Conservation (phyloP, 2,329 filamentous ascomycete species). For the Sporothrix pallida region DNA sequence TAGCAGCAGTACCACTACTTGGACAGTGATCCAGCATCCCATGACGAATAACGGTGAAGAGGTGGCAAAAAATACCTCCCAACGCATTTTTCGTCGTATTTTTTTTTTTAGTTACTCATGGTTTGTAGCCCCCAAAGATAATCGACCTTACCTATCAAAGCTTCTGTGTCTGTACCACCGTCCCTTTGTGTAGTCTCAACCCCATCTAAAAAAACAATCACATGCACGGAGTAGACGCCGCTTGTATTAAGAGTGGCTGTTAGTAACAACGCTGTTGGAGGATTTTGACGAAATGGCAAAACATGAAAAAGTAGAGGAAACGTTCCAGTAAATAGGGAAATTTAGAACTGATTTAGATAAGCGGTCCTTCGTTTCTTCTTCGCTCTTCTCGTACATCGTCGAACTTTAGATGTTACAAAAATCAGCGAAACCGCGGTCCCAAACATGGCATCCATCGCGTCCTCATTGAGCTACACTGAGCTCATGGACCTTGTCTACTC, state of each 20-base stretch:
- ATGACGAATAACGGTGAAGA: too few relatives aligned
- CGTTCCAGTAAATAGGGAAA: not conserved
- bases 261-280: not conserved
- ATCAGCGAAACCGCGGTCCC: not conserved
- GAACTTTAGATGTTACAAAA: not conserved
- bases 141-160: not conserved
- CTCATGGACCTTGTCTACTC: constrained; percentile 31
- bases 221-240: not conserved
- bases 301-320: not conserved
- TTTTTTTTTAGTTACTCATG: not conserved
- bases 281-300: not conserved
- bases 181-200: not conserved
- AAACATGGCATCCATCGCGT: not conserved
- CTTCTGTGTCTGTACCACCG: not conserved
- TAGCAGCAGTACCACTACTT: too few relatives aligned
- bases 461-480: constrained; percentile 21
- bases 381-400: not conserved
- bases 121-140: not conserved
- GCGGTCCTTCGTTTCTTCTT: not conserved
- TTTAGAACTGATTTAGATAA: not conserved
- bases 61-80: too few relatives aligned
- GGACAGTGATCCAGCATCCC: too few relatives aligned
- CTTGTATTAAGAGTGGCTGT: not conserved
- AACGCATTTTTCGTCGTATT: too few relatives aligned
- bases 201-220: not conserved